Percentiles rank a stretch among this genome's conserved stretches.
Evolutionary conservation across 140 eudicot species (phyloP).

Genomic region (Bidens hawaiensis): DNA sequence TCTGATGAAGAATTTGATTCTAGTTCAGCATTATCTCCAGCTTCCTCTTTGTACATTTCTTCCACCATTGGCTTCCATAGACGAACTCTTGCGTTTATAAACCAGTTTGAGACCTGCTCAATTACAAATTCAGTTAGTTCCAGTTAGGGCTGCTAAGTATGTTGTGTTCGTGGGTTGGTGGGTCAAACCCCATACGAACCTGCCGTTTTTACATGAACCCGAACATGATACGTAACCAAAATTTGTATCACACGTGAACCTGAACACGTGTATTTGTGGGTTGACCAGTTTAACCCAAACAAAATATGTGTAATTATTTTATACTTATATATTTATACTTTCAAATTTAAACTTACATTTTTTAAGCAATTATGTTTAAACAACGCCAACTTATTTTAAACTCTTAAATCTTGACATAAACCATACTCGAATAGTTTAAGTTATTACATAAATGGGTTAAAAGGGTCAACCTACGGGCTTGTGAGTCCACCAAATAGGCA

Average conservation of each 20-base stretch:
- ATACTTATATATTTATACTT: no score
- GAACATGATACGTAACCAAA: background rate
- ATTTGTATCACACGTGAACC: background rate
- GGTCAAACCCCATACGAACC: no score
- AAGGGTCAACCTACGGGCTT: no score
- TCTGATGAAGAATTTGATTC: conserved; percentile 66
- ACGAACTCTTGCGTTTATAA: conserved; percentile 92
- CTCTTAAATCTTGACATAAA: background rate
- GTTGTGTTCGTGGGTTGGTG: background rate
- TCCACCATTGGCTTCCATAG: conserved; percentile 99
- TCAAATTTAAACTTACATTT: background rate
- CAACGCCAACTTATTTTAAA: background rate
- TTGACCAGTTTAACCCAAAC: background rate
- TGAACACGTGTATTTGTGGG: background rate
- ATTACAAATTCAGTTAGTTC: conserved; percentile 5
- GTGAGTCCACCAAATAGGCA: no score
- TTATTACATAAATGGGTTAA: no score
- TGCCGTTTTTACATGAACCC: no score
- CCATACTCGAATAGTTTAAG: background rate
- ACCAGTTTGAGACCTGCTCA: conserved; percentile 95
- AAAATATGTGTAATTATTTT: no score
- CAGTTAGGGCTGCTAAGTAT: background rate
- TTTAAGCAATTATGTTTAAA: background rate
- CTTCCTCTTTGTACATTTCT: conserved; percentile 97
- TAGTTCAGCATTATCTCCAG: conserved; percentile 64